Percentiles rank a stretch among this genome's conserved stretches.
Conservation (phyloP, 192 early-diverging fungal genomes). For the Mortierella hygrophila region DNA sequence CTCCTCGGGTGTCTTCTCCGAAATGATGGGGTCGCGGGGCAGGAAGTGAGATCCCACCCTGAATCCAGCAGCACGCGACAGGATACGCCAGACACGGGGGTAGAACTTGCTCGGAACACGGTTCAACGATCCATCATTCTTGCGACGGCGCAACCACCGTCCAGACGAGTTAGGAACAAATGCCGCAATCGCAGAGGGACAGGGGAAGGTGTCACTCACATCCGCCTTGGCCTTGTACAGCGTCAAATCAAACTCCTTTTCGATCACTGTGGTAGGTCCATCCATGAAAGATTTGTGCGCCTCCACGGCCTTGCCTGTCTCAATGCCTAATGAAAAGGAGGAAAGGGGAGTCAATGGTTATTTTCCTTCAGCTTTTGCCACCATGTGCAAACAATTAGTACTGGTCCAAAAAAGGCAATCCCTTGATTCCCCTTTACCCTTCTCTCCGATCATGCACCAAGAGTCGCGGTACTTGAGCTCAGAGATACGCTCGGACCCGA, state of each 20-base stretch:
- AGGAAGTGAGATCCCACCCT: conserved; percentile 70
- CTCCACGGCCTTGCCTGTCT: conserved; percentile 66
- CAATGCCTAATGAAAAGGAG: conserved; percentile 19
- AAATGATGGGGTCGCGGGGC: conserved; percentile 80
- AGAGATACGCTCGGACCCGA: conserved; percentile 70
- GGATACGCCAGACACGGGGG: conserved; percentile 80
- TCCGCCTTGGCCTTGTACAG: conserved; percentile 59
- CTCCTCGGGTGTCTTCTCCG: conserved; percentile 87
- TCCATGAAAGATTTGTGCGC: conserved; percentile 61
- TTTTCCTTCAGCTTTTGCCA: background rate
- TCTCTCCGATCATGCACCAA: conserved; percentile 85
- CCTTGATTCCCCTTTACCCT: conserved; percentile 59
- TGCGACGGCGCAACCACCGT: conserved; percentile 81
- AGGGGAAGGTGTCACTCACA: conserved; percentile 17
- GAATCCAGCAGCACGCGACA: conserved; percentile 73
- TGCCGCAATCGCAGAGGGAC: conserved; percentile 56
- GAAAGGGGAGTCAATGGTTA: background rate
- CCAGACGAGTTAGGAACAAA: conserved; percentile 67
- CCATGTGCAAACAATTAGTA: background rate
- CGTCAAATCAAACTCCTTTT: conserved; percentile 63
- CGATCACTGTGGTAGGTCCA: conserved; percentile 73
- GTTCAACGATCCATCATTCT: conserved; percentile 89
- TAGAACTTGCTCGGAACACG: conserved; percentile 85
- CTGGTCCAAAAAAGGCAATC: background rate
- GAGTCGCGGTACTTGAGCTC: conserved; percentile 81